Evolutionary conservation across 352 stramenopile genomes (phyloP), one percentile per base, ranked within the genome.

Genomic region (Chrysophaeum taylorii): DNA sequence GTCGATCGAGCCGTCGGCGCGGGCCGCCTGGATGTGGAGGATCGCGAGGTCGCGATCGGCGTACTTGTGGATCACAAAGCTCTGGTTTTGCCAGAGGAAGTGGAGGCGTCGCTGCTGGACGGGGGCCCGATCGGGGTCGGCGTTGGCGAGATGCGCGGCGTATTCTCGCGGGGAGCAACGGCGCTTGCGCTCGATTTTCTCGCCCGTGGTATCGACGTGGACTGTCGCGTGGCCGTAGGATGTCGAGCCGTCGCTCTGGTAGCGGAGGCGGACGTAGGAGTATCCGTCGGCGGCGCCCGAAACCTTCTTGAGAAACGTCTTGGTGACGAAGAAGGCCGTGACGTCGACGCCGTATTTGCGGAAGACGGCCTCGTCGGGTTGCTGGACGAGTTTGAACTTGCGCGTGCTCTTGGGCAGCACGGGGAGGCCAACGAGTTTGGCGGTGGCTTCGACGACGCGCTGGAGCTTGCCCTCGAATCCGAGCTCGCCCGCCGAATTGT

Each of bases 401-500:
- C 75, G 79, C 9, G 79, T 81, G 45, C 75, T 60, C 53, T 72
- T 77, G 29, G 78, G 75, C 39, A 85, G 73, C 71, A 79, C 78
- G 18, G 82, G 82, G 31, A 88, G 64, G 14, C 83, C 83, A 14
- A 86, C 80, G 42, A 88, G 66, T 23, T 79, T 78, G 0, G 75
- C 75, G 43, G 82, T 76, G 35, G 79, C 72, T 57, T 85, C 75
- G 39, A 88, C 78, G 0, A 88, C 68, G 5, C 77, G 69, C 42
- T 85, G 75, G 29, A 89, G 64, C 75, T 89, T 89, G 1, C 72
- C 75, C 73, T 87, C 83, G 77, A 89, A 89, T 69, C 85, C 76
- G 2, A 27, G 12, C 33, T 42, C 18, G 5, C 16, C 35, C 15
- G 80, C 82, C 14, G 77, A 81, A 77, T 87, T 89, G 43, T 85